Percentiles rank a stretch among this genome's conserved stretches.
phyloP scores from a whole-genome alignment of 805 yeast genomes.

The Vanderwaltozyma polyspora region DNA sequence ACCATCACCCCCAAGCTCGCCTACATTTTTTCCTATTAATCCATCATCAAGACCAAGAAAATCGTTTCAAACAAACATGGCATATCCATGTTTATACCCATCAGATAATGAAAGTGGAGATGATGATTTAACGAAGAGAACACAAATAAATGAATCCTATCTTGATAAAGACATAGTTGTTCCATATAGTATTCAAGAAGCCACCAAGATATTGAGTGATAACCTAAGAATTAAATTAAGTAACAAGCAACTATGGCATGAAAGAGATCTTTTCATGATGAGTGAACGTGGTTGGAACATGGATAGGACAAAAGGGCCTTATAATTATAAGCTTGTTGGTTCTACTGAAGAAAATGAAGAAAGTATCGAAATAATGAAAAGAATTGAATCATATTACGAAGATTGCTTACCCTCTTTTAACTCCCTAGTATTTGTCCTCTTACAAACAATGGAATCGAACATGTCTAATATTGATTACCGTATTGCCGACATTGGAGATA shows the following conservation, averaged over 20 bases:
- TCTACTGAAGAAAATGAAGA: constrained; percentile 15
- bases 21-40: constrained; percentile 18
- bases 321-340: constrained; percentile 18
- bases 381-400: constrained; percentile 53
- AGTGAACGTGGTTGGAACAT: constrained; percentile 57
- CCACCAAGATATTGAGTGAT: constrained; percentile 52
- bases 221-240: constrained; percentile 57
- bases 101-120: constrained; percentile 27
- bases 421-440: constrained; percentile 51
- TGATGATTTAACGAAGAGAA: constrained; percentile 12
- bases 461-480: constrained; percentile 22
- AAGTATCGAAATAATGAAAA: constrained; percentile 28
- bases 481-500: constrained; percentile 6
- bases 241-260: constrained; percentile 60
- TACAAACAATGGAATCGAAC: constrained; percentile 52
- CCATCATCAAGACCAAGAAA: constrained; percentile 32
- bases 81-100: constrained; percentile 60
- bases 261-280: constrained; percentile 56
- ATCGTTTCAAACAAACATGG: constrained; percentile 53
- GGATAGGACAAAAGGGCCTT: constrained; percentile 16
- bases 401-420: constrained; percentile 43
- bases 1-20: constrained; percentile 66
- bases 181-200: constrained; percentile 73
- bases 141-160: constrained; percentile 1
- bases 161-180: constrained; percentile 22